phyloP scores from a whole-genome alignment of 306 rosid genomes.

The Cicer pinnatifidum region DNA sequence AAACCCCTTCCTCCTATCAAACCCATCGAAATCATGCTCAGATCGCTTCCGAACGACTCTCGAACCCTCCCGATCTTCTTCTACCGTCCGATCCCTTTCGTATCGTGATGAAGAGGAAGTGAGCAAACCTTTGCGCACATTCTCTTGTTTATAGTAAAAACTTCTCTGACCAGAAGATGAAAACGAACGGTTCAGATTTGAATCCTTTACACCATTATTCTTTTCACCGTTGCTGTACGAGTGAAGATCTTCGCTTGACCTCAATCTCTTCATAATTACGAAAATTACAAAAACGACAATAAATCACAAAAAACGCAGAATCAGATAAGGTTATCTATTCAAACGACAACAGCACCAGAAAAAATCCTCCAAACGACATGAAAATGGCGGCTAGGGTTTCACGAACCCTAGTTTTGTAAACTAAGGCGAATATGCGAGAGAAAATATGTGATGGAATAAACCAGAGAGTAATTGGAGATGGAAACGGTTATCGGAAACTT shows the following conservation, averaged over 20 bases:
- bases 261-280: slow-evolving; percentile 75
- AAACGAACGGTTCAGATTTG: slow-evolving; percentile 66
- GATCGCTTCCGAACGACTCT: slow-evolving; percentile 79
- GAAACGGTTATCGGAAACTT: background rate
- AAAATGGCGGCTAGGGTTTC: slow-evolving; percentile 48
- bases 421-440: background rate
- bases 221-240: slow-evolving; percentile 51
- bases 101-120: slow-evolving; percentile 57
- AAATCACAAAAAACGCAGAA: slow-evolving; percentile 38
- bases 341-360: background rate
- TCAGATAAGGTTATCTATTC: background rate
- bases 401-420: slow-evolving; percentile 41
- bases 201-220: background rate
- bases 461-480: background rate
- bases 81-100: slow-evolving; percentile 71
- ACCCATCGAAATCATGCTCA: slow-evolving; percentile 79
- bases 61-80: slow-evolving; percentile 76
- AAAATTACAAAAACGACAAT: background rate
- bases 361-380: slow-evolving; percentile 4
- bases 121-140: slow-evolving; percentile 64
- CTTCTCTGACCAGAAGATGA: slow-evolving; percentile 71
- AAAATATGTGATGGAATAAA: background rate
- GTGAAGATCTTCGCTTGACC: slow-evolving; percentile 89
- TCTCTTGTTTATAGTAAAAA: slow-evolving; percentile 67
- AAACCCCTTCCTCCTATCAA: slow-evolving; percentile 79